Evolutionary conservation across 768 basidiomycete genomes (phyloP).

Genomic region (Phanerodontia chrysosporium): DNA sequence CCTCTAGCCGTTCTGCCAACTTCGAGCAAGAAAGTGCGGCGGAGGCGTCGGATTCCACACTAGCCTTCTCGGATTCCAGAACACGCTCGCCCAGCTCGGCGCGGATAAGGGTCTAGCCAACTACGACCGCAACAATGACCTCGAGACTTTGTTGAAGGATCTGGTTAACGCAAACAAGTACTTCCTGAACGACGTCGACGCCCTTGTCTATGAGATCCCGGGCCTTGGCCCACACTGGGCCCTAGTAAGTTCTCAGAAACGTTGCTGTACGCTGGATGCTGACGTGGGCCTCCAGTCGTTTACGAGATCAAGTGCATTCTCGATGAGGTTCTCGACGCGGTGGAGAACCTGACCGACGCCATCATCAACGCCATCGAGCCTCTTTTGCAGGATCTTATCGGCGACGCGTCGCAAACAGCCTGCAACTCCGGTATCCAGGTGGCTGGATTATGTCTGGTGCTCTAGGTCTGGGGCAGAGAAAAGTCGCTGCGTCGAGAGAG

Average conservation of each 20-base stretch:
- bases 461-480: slow-evolving; percentile 10
- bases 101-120: slow-evolving; percentile 47
- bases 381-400: slow-evolving; percentile 26
- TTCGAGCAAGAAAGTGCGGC: slow-evolving; percentile 36
- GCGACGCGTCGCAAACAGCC: slow-evolving; percentile 16
- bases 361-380: slow-evolving; percentile 39
- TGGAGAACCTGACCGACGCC: slow-evolving; percentile 47
- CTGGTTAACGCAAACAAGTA: slow-evolving; percentile 47
- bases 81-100: slow-evolving; percentile 24
- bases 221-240: slow-evolving; percentile 45
- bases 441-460: slow-evolving; percentile 15
- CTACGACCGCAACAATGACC: slow-evolving; percentile 39
- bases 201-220: slow-evolving; percentile 37
- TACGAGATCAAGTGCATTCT: slow-evolving; percentile 59
- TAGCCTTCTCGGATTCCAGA: slow-evolving; percentile 29
- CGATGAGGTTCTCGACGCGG: slow-evolving; percentile 43
- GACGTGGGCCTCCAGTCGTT: slow-evolving; percentile 36
- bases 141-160: slow-evolving; percentile 49
- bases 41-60: slow-evolving; percentile 32
- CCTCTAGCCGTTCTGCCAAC: slow-evolving; percentile 10
- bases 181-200: slow-evolving; percentile 29
- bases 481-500: background rate
- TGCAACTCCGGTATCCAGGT: slow-evolving; percentile 25
- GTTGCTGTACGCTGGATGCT: background rate
- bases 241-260: slow-evolving; percentile 41